Evolutionary conservation across 148 eudicot species (phyloP).

Genomic region (Vaccinium darrowii): DNA sequence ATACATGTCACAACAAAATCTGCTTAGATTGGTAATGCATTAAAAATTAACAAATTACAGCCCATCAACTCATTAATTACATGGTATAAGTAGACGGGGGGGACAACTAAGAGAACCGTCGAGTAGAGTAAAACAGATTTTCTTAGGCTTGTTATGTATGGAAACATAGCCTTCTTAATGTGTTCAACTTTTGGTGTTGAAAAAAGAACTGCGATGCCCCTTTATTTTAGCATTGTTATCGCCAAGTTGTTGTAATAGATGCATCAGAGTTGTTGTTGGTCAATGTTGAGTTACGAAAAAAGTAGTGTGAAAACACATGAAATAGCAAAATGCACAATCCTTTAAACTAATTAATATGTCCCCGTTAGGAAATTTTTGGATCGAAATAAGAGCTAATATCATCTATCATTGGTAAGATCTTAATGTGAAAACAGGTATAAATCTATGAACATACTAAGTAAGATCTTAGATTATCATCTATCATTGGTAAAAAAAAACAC

Average conservation of each 20-base stretch:
- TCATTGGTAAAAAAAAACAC: neutral
- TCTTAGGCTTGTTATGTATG: neutral
- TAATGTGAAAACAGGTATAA: neutral
- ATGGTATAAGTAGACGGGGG: neutral
- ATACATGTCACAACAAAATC: neutral
- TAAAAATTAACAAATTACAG: neutral
- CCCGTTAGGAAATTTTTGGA: neutral
- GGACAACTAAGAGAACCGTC: neutral
- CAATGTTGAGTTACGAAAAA: no score
- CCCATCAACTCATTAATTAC: neutral
- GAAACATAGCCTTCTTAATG: neutral
- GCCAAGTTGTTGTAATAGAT: neutral
- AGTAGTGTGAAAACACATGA: no score
- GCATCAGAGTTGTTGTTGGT: neutral
- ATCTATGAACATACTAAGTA: neutral
- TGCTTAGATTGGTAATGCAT: neutral
- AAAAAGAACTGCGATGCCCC: neutral
- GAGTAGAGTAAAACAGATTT: neutral
- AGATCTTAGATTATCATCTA: neutral
- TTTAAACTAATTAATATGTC: neutral
- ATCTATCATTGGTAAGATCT: no score
- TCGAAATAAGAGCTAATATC: no score
- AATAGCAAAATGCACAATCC: no score
- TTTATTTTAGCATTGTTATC: no score
- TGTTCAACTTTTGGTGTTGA: neutral